Percentiles rank a stretch among this genome's conserved stretches.
Conservation (phyloP, 495 filamentous ascomycete species). For the Chlorociboria aeruginascens region DNA sequence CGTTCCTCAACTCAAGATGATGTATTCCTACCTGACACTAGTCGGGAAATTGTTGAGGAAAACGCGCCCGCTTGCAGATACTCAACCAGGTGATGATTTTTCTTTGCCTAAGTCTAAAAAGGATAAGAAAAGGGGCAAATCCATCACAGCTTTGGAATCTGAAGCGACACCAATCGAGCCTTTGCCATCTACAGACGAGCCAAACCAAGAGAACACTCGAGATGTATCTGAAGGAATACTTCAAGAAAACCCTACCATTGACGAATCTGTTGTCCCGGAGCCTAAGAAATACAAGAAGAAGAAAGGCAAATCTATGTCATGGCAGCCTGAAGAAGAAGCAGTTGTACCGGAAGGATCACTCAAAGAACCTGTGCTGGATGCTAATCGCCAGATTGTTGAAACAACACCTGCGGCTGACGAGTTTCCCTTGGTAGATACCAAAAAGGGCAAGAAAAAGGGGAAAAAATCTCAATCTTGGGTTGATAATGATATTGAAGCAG, state of each 20-base stretch:
- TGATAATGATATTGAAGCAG: not conserved
- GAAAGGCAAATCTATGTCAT: slow-evolving; percentile 18
- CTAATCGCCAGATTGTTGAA: not conserved
- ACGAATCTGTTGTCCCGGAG: slow-evolving; percentile 1
- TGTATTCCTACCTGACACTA: slow-evolving; percentile 3
- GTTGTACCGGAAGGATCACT: not conserved
- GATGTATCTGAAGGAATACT: slow-evolving; percentile 4
- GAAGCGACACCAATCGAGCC: slow-evolving; percentile 1
- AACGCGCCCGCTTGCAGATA: not conserved
- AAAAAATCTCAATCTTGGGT: slow-evolving; percentile 10
- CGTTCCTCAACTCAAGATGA: slow-evolving; percentile 10
- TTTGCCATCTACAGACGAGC: not conserved
- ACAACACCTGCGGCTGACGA: not conserved
- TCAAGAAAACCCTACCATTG: slow-evolving; percentile 1
- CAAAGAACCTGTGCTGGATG: not conserved
- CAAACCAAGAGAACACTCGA: not conserved
- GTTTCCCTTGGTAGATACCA: slow-evolving; percentile 8
- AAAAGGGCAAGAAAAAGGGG: slow-evolving; percentile 20
- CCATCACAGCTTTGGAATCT: slow-evolving; percentile 15
- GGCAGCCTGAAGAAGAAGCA: slow-evolving; percentile 4
- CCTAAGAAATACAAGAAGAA: slow-evolving; percentile 21
- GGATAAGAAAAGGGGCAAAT: slow-evolving; percentile 28
- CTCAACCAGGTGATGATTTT: slow-evolving; percentile 4
- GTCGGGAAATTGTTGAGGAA: slow-evolving; percentile 2
- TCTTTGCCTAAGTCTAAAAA: slow-evolving; percentile 17